Evolutionary conservation across 345 rosid species (phyloP).

Genomic region (Crucihimalaya himalaica): DNA sequence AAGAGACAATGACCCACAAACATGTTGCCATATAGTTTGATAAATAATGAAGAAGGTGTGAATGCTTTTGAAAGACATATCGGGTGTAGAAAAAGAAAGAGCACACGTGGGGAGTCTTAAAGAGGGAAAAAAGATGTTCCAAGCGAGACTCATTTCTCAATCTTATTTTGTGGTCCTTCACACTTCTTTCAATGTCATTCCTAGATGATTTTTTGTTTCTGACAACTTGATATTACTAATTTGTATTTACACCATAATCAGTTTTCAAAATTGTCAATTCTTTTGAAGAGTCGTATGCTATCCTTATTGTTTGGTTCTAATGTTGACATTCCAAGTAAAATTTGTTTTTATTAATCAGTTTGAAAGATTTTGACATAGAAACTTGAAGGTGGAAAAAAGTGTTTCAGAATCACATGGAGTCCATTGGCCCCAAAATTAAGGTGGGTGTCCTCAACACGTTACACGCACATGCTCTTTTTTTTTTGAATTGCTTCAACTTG

Average conservation of each 20-base stretch:
- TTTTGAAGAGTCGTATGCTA: neutral
- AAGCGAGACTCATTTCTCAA: constrained; percentile 28
- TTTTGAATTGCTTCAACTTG: constrained; percentile 19
- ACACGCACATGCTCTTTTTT: constrained; percentile 30
- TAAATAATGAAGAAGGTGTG: neutral
- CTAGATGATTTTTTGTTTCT: constrained; percentile 16
- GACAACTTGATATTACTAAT: constrained; percentile 11
- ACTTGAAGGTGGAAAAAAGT: constrained; percentile 32
- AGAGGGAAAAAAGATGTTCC: constrained; percentile 33
- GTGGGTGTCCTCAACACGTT: constrained; percentile 41
- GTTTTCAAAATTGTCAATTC: neutral
- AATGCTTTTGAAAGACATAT: constrained; percentile 32
- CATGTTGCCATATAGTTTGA: constrained; percentile 15
- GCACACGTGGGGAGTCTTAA: constrained; percentile 39
- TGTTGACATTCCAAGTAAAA: neutral
- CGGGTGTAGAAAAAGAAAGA: constrained; percentile 24
- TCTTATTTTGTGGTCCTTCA: constrained; percentile 41
- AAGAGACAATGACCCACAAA: constrained; percentile 34
- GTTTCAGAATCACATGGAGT: constrained; percentile 32
- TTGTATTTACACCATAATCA: neutral
- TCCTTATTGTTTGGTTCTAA: neutral
- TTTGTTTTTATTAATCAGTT: neutral
- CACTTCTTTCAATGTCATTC: constrained; percentile 20
- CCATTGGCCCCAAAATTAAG: constrained; percentile 35
- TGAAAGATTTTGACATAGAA: neutral